Evolutionary conservation across 2,329 filamentous ascomycete species (phyloP).

Genomic region (Juglanconis sp.): DNA sequence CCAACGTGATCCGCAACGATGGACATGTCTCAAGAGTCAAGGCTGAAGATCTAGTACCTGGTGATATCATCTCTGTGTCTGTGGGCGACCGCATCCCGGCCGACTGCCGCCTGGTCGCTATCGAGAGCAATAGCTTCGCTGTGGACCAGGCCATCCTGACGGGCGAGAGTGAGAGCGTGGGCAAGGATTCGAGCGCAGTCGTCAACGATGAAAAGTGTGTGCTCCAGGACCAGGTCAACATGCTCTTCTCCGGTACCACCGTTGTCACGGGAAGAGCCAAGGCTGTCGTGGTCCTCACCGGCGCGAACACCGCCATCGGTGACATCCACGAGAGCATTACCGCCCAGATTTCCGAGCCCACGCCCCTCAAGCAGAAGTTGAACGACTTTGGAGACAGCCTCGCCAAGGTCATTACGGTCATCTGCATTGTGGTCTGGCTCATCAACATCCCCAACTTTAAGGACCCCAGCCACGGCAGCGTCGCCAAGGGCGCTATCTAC

Average conservation of each 20-base stretch:
- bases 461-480: conserved; percentile 87
- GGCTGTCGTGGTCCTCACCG: conserved; percentile 87
- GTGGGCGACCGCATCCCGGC: conserved; percentile 93
- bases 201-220: conserved; percentile 81
- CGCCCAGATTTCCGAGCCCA: conserved; percentile 95
- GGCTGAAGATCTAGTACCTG: conserved; percentile 95
- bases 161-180: conserved; percentile 94
- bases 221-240: conserved; percentile 96
- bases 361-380: conserved; percentile 95
- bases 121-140: conserved; percentile 96
- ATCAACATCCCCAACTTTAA: conserved; percentile 98
- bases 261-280: conserved; percentile 92
- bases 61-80: conserved; percentile 82
- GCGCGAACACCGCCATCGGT: conserved; percentile 87
- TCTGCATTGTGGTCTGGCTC: conserved; percentile 94
- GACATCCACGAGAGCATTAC: conserved; percentile 99
- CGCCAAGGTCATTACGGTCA: conserved; percentile 96
- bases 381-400: conserved; percentile 96
- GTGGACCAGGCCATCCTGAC: conserved; percentile 97
- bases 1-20: conserved; percentile 80
- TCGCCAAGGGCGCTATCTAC: conserved; percentile 97
- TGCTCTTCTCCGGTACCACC: conserved; percentile 97
- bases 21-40: conserved; percentile 79
- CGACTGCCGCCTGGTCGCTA: conserved; percentile 83
- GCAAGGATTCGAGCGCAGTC: conserved; percentile 68